phyloP scores from a whole-genome alignment of 768 basidiomycete species.

The Lepiota brunneoincarnata region DNA sequence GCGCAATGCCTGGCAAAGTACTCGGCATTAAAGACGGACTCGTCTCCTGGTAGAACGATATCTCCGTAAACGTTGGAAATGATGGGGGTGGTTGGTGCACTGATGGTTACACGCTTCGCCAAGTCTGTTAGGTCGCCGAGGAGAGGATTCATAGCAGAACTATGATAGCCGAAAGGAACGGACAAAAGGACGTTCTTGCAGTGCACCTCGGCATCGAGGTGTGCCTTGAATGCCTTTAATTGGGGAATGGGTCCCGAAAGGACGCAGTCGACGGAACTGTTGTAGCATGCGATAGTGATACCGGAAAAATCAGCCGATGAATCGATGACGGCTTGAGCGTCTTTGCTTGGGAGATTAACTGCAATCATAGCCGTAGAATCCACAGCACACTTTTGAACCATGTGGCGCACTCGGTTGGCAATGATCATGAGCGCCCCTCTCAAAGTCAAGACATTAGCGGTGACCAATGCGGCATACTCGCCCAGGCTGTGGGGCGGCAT shows the following conservation, averaged over 20 bases:
- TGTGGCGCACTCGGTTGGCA: conserved; percentile 54
- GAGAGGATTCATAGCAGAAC: conserved; percentile 57
- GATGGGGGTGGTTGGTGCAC: conserved; percentile 54
- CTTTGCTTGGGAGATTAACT: conserved; percentile 35
- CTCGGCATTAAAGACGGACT: conserved; percentile 38
- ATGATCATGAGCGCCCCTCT: conserved; percentile 57
- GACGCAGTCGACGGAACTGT: conserved; percentile 55
- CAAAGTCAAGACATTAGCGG: conserved; percentile 56
- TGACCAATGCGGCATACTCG: conserved; percentile 69
- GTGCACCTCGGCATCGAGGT: conserved; percentile 31
- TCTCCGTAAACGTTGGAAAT: conserved; percentile 59
- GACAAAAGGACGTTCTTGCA: conserved; percentile 42
- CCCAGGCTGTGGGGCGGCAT: conserved; percentile 52
- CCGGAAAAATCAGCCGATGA: conserved; percentile 29
- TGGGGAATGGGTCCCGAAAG: conserved; percentile 51
- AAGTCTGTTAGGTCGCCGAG: conserved; percentile 42
- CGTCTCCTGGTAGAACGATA: conserved; percentile 51
- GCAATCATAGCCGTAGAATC: conserved; percentile 60
- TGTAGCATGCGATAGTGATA: conserved; percentile 57
- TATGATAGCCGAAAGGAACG: conserved; percentile 66
- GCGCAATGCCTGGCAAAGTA: conserved; percentile 62
- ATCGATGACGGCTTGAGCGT: conserved; percentile 33
- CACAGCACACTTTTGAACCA: conserved; percentile 44
- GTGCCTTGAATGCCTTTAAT: conserved; percentile 37
- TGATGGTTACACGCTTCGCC: conserved; percentile 32